phyloP scores from a whole-genome alignment of 2,329 filamentous ascomycete species.

The Chrysoporthe austroafricana region DNA sequence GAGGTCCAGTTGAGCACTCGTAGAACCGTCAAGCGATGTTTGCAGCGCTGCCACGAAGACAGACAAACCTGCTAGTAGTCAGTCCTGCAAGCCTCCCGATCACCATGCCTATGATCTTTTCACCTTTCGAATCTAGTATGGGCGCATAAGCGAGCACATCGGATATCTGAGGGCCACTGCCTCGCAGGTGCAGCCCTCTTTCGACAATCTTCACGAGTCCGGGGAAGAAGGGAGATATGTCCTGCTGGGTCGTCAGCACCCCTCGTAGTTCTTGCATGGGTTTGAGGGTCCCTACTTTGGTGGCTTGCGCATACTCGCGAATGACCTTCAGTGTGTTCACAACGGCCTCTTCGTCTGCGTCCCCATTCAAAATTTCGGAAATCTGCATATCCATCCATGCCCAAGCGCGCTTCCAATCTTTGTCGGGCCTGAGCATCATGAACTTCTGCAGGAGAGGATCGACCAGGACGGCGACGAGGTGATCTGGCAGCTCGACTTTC shows the following conservation, averaged over 20 bases:
- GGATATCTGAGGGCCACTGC: constrained; percentile 4
- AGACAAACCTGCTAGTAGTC: constrained; percentile 14
- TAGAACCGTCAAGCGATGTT: constrained; percentile 50
- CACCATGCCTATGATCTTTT: constrained; percentile 16
- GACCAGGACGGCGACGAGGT: constrained; percentile 75
- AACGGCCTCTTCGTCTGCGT: constrained; percentile 52
- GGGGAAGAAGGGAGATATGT: constrained; percentile 42
- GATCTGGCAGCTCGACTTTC: constrained; percentile 79
- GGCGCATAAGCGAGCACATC: constrained; percentile 60
- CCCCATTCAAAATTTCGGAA: constrained; percentile 39
- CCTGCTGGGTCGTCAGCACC: constrained; percentile 5
- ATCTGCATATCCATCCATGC: constrained; percentile 28
- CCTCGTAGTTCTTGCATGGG: background rate
- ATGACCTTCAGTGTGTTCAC: constrained; percentile 60
- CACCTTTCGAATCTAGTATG: constrained; percentile 61
- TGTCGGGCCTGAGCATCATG: constrained; percentile 64
- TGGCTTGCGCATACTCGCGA: constrained; percentile 57
- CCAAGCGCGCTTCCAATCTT: constrained; percentile 36
- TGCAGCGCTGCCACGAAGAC: constrained; percentile 17
- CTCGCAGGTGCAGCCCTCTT: constrained; percentile 21
- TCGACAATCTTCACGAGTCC: constrained; percentile 58
- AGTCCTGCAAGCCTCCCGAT: background rate
- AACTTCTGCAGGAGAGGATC: constrained; percentile 82
- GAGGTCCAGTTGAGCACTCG: constrained; percentile 60
- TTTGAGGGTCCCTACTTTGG: constrained; percentile 52